These are phyloP conservation scores for Cystobasidium tubakii DNA, from an alignment of 768 basidiomycete genomes.

Conservation along the genomic window DNA sequence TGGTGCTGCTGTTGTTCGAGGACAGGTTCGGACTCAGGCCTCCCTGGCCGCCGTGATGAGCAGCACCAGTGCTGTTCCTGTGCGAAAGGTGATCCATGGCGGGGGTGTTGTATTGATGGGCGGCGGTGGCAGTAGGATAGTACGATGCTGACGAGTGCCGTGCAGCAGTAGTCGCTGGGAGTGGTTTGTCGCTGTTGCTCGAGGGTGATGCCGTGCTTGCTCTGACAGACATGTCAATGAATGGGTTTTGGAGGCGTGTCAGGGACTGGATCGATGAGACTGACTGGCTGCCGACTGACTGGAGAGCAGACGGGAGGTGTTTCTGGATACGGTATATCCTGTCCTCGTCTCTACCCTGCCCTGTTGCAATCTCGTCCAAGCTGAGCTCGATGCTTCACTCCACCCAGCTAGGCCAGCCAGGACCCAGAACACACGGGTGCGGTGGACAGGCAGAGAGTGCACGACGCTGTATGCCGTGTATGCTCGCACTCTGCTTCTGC, in stretches of 20 bases:
- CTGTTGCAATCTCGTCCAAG: not conserved
- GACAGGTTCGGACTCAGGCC: not conserved
- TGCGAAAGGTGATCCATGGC: not conserved
- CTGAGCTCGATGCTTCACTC: not conserved
- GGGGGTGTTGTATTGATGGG: not conserved
- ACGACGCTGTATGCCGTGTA: too few relatives aligned
- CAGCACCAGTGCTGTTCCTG: slow-evolving; percentile 7
- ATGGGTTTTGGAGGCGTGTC: not conserved
- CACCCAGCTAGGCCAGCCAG: too few relatives aligned
- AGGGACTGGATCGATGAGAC: not conserved
- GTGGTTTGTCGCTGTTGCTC: slow-evolving; percentile 8
- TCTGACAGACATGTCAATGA: slow-evolving; percentile 1
- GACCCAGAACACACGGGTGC: too few relatives aligned
- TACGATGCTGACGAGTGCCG: not conserved
- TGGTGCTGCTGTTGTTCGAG: not conserved
- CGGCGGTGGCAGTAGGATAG: not conserved
- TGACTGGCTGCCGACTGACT: not conserved
- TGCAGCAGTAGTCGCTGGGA: not conserved
- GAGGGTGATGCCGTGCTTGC: not conserved
- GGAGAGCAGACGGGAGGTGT: not conserved
- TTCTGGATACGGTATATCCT: not conserved
- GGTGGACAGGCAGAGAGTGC: too few relatives aligned
- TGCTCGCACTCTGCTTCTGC: too few relatives aligned
- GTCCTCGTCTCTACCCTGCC: not conserved
- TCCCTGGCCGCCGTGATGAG: not conserved